Evolutionary conservation across 805 yeast genomes (phyloP).

Genomic region (Wickerhamiella lipophila): DNA sequence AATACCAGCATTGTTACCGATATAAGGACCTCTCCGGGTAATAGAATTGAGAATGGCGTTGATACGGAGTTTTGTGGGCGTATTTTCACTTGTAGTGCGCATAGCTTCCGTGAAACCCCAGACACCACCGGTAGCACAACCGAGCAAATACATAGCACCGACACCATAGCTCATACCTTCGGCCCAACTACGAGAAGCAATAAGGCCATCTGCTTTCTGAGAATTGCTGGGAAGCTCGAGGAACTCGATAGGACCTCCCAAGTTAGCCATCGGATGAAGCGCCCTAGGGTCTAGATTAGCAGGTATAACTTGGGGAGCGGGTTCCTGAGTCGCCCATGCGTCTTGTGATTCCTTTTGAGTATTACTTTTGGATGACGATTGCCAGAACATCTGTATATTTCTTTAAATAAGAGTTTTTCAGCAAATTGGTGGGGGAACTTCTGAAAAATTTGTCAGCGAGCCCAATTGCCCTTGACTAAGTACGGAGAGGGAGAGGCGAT

Average conservation of each 20-base stretch:
- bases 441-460: constrained; percentile 1
- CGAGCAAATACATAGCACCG: constrained; percentile 76
- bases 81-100: constrained; percentile 56
- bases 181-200: constrained; percentile 95
- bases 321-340: not conserved
- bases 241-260: constrained; percentile 80
- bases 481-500: too few relatives aligned
- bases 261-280: constrained; percentile 86
- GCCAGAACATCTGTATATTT: not conserved
- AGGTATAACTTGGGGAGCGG: not conserved
- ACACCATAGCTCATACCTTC: constrained; percentile 97
- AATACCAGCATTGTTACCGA: constrained; percentile 93
- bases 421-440: not conserved
- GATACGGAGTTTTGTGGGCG: constrained; percentile 68
- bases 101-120: constrained; percentile 84
- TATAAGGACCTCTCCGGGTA: constrained; percentile 89
- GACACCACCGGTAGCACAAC: constrained; percentile 80
- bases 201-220: constrained; percentile 53
- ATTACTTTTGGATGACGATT: not conserved
- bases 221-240: constrained; percentile 55
- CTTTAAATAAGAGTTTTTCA: not conserved
- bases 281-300: constrained; percentile 16
- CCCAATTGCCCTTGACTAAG: too few relatives aligned
- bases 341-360: not conserved
- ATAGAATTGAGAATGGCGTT: constrained; percentile 85